Evolutionary conservation across 1,139 yeast species (phyloP).

Genomic region (Arxiozyma slooffiae): DNA sequence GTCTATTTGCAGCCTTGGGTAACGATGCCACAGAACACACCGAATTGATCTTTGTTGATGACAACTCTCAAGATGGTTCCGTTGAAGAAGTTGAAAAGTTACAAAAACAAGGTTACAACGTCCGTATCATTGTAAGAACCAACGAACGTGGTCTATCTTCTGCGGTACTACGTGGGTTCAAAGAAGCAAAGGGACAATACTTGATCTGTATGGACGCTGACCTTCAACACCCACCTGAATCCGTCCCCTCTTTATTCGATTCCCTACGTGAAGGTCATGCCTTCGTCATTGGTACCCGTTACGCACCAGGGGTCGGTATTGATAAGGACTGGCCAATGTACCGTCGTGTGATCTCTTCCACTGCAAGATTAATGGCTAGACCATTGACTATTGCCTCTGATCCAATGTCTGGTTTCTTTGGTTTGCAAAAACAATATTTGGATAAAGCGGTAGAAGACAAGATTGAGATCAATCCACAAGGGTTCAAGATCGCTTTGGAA

Average conservation of each 20-base stretch:
- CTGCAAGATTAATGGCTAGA: constrained; percentile 38
- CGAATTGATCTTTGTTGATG: constrained; percentile 40
- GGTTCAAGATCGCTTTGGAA: constrained; percentile 40
- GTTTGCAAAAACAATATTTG: constrained; percentile 36
- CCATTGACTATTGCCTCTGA: constrained; percentile 40
- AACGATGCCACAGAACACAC: constrained; percentile 33
- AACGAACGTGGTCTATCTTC: constrained; percentile 39
- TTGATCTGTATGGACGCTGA: constrained; percentile 42
- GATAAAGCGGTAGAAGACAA: constrained; percentile 20
- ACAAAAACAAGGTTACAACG: constrained; percentile 37
- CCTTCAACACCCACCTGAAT: constrained; percentile 41
- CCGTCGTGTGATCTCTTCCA: constrained; percentile 38
- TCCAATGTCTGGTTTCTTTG: constrained; percentile 42
- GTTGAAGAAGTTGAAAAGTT: constrained; percentile 39
- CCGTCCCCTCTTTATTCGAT: constrained; percentile 36
- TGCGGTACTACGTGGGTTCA: constrained; percentile 38
- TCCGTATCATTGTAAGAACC: constrained; percentile 38
- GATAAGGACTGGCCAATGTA: constrained; percentile 42
- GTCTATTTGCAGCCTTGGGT: constrained; percentile 39
- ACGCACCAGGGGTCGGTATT: constrained; percentile 41
- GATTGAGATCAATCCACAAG: constrained; percentile 34
- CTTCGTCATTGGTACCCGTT: constrained; percentile 39
- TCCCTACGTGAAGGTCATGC: constrained; percentile 32
- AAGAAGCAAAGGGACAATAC: constrained; percentile 37
- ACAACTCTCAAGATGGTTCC: constrained; percentile 41